Evolutionary conservation across 768 basidiomycete species (phyloP).

Genomic region (Naganishia randhawae): DNA sequence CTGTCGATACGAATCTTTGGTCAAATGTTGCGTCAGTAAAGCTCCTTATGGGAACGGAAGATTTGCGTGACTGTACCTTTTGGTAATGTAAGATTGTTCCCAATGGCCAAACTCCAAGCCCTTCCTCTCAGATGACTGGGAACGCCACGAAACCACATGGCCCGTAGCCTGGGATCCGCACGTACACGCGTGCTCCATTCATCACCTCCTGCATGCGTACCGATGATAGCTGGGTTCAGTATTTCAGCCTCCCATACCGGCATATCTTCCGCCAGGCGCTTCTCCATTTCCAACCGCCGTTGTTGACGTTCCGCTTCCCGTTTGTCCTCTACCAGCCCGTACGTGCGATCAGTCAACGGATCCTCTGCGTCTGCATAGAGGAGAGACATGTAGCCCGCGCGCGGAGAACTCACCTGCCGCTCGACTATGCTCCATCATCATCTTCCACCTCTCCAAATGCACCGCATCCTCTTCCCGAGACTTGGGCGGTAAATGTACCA

Average conservation of each 20-base stretch:
- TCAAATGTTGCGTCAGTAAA: not conserved
- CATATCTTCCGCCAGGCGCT: constrained; percentile 34
- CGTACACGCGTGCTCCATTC: constrained; percentile 37
- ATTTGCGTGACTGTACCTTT: constrained; percentile 33
- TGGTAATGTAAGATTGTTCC: constrained; percentile 45
- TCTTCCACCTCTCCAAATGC: constrained; percentile 47
- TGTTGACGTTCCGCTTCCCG: constrained; percentile 30
- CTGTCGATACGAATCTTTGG: constrained; percentile 39
- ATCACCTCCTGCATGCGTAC: constrained; percentile 6
- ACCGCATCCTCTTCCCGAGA: constrained; percentile 43
- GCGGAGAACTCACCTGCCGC: constrained; percentile 35
- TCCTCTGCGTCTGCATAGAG: too few relatives aligned
- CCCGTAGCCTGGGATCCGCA: constrained; percentile 35
- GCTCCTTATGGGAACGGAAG: too few relatives aligned
- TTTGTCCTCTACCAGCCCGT: constrained; percentile 1
- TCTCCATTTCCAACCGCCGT: constrained; percentile 38
- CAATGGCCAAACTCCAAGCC: constrained; percentile 45
- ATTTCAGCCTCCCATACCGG: constrained; percentile 40
- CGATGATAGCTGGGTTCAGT: not conserved
- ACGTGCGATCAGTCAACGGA: not conserved
- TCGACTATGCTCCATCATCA: constrained; percentile 45
- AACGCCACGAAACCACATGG: constrained; percentile 46
- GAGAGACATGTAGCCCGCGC: too few relatives aligned
- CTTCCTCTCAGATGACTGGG: constrained; percentile 47
- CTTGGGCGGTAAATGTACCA: constrained; percentile 46